Percentiles rank a stretch among this genome's conserved stretches.
These are phyloP conservation scores for Bremia lactucae DNA, from an alignment of 352 stramenopile genomes.

Conservation along the genomic window DNA sequence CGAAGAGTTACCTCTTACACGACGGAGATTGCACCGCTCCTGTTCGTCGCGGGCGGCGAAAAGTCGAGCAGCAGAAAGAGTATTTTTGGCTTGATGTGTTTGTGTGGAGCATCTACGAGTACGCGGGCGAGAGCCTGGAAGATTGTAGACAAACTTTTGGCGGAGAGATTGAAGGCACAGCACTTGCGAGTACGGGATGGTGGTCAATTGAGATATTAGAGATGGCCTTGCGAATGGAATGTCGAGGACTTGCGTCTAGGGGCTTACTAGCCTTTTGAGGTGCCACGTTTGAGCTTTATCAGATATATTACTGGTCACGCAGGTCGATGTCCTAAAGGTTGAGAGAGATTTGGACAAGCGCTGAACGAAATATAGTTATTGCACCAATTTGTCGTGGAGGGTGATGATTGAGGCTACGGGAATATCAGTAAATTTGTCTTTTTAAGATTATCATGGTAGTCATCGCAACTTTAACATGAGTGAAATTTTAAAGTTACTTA, in stretches of 20 bases:
- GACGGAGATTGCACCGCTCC: constrained; percentile 35
- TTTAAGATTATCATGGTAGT: too few relatives aligned
- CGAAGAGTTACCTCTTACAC: constrained; percentile 37
- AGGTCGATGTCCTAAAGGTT: too few relatives aligned
- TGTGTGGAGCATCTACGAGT: constrained; percentile 53
- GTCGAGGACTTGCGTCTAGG: constrained; percentile 31
- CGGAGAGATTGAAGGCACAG: constrained; percentile 44
- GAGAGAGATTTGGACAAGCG: too few relatives aligned
- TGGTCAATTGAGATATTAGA: constrained; percentile 70
- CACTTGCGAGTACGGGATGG: constrained; percentile 40
- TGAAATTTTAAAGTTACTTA: too few relatives aligned
- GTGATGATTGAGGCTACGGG: too few relatives aligned
- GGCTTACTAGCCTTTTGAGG: too few relatives aligned
- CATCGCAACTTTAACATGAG: too few relatives aligned
- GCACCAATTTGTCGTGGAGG: too few relatives aligned
- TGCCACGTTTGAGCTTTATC: too few relatives aligned
- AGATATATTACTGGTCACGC: too few relatives aligned
- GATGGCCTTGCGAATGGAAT: constrained; percentile 52
- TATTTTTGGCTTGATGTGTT: constrained; percentile 66
- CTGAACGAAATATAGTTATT: too few relatives aligned
- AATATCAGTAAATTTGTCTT: too few relatives aligned
- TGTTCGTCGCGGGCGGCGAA: constrained; percentile 45
- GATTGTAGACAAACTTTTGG: constrained; percentile 52
- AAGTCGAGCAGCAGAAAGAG: constrained; percentile 34
- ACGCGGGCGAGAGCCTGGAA: constrained; percentile 22